phyloP scores from a whole-genome alignment of 331 rosid species.

The Malus hybrid region DNA sequence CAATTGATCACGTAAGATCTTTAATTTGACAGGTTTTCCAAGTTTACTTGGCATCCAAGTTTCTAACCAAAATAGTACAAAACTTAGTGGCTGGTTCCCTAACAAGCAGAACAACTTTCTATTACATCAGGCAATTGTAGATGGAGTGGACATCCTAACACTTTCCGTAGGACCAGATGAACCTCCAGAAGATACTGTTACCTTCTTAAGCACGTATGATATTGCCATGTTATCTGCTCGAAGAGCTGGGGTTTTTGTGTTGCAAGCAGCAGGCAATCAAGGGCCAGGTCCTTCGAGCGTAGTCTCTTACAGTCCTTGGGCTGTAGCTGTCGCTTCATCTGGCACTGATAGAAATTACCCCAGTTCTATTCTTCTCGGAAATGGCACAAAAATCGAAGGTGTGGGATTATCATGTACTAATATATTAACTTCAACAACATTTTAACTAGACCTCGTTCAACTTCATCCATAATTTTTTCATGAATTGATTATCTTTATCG shows the following conservation, averaged over 20 bases:
- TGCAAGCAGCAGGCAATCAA: constrained; percentile 71
- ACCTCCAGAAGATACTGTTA: constrained; percentile 44
- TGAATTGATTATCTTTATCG: constrained; percentile 3
- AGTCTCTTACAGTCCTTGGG: constrained; percentile 80
- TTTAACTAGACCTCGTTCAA: background rate
- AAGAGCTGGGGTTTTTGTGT: constrained; percentile 76
- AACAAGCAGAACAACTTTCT: background rate
- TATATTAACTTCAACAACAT: background rate
- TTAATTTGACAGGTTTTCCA: background rate
- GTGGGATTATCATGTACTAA: constrained; percentile 54
- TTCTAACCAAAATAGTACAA: background rate
- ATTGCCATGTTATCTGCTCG: constrained; percentile 50
- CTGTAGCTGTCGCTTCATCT: constrained; percentile 53
- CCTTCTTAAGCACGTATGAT: constrained; percentile 56
- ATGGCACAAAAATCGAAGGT: constrained; percentile 46
- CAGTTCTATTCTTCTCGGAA: constrained; percentile 50
- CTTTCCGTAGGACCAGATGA: constrained; percentile 75
- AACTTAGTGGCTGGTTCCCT: background rate
- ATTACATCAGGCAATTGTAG: constrained; percentile 44
- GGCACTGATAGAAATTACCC: constrained; percentile 55
- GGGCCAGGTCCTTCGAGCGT: constrained; percentile 63
- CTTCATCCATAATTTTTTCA: background rate
- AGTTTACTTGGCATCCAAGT: background rate
- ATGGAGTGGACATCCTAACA: constrained; percentile 74
- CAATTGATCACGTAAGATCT: constrained; percentile 62